Evolutionary conservation across 2,329 filamentous ascomycete species (phyloP), one percentile per base, ranked within the genome.

Genomic region (Fusarium brevicatenulatum): DNA sequence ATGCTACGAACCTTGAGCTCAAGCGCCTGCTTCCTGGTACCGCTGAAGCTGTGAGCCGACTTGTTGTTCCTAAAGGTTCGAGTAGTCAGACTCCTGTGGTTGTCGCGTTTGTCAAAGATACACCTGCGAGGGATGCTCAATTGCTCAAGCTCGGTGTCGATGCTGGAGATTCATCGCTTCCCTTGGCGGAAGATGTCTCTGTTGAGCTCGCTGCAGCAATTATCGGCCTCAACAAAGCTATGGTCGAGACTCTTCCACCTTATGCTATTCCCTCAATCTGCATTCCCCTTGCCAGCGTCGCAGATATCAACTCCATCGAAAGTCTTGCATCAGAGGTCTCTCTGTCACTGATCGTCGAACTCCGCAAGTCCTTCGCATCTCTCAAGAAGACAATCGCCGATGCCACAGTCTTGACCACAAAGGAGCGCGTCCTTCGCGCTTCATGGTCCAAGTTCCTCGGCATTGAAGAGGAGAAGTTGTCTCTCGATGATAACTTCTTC

Each of bases 401-500:
- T 4, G 59, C 69, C 1, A 68, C 68, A 6, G 50, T 76, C 5
- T 43, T 78, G 68, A 76, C 70, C 2, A 63, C 63, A 12, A 76
- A 70, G 44, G 76, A 78, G 39, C 65, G 59, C 2, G 63, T 62
- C 0, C 76, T 78, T 47, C 66, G 71, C 4, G 55, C 66, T 4
- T 49, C 74, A 5, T 78, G 76, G 76, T 58, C 74, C 13, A 75
- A 68, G 34, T 78, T 77, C 47, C 54, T 78, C 2, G 47, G 54
- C 0, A 39, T 76, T 8, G 71, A 77, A 9, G 73, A 76, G 10
- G 70, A 71, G 25, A 76, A 77, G 56, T 25, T 78, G 11, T 73
- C 74, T 0, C 63, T 78, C 2, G 76, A 78, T n/a, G 76, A 78
- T 34, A 78, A 78, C 46, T 78, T 78, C 58, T 78, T 78, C 72